These are phyloP conservation scores for Bonnemaisonia californica DNA, from an alignment of 31 red algal species.

Conservation along the genomic window DNA sequence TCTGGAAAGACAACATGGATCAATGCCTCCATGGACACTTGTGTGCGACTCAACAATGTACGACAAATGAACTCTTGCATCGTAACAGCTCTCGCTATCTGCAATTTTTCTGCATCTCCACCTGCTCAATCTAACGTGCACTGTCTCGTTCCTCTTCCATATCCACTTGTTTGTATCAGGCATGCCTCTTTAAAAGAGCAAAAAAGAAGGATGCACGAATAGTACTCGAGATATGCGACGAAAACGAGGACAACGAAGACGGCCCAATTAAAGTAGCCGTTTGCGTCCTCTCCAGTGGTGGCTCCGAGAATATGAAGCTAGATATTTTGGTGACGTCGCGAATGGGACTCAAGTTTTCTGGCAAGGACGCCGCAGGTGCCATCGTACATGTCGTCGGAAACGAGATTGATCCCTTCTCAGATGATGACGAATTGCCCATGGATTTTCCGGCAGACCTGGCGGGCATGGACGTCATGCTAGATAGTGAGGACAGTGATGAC, in stretches of 20 bases:
- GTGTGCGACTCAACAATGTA: slow-evolving; percentile 31
- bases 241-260: slow-evolving; percentile 19
- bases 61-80: background rate
- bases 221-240: slow-evolving; percentile 53
- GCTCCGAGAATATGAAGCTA: slow-evolving; percentile 44
- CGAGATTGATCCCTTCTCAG: slow-evolving; percentile 8
- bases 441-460: slow-evolving; percentile 12
- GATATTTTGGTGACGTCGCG: slow-evolving; percentile 46
- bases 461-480: slow-evolving; percentile 6
- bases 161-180: background rate
- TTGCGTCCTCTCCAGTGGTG: slow-evolving; percentile 32
- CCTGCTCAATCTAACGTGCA: background rate
- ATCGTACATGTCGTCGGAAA: slow-evolving; percentile 64
- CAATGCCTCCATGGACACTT: slow-evolving; percentile 19
- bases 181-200: slow-evolving; percentile 9
- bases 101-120: background rate
- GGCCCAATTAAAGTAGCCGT: slow-evolving; percentile 27
- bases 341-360: slow-evolving; percentile 62
- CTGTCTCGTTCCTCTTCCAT: background rate
- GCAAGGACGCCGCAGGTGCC: slow-evolving; percentile 46
- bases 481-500: slow-evolving; percentile 22
- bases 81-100: background rate
- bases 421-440: slow-evolving; percentile 6
- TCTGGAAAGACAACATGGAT: slow-evolving; percentile 22
- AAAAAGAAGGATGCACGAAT: slow-evolving; percentile 31